These are phyloP conservation scores for Pseudonitzschia pungens DNA, from an alignment of 108 stramenopile genomes.

Conservation along the genomic window DNA sequence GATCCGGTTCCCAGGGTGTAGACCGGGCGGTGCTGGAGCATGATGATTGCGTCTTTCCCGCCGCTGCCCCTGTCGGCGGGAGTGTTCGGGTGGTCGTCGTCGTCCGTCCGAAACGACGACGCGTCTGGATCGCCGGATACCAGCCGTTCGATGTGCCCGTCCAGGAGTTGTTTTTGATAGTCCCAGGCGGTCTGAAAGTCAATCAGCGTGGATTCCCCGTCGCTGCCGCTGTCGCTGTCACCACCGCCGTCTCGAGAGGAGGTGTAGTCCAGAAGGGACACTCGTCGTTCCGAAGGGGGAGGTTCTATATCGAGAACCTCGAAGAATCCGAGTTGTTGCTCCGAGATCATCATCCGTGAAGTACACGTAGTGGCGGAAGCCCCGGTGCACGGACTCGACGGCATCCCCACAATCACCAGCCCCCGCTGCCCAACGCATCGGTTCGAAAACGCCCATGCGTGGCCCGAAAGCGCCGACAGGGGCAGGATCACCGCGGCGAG, in stretches of 20 bases:
- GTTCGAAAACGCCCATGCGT: not conserved
- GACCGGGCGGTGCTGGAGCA: slow-evolving; percentile 80
- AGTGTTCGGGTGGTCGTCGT: not conserved
- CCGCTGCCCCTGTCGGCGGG: slow-evolving; percentile 3
- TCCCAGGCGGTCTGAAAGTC: slow-evolving; percentile 58
- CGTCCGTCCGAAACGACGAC: slow-evolving; percentile 12
- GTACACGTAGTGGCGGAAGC: not conserved
- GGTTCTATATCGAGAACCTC: slow-evolving; percentile 19
- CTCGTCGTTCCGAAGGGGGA: slow-evolving; percentile 37
- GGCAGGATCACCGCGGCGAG: not conserved
- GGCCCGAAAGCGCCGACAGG: not conserved
- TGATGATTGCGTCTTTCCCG: slow-evolving; percentile 62
- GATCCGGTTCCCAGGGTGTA: slow-evolving; percentile 86
- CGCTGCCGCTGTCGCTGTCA: too few species aligned
- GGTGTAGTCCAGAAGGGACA: slow-evolving; percentile 57
- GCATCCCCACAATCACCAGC: not conserved
- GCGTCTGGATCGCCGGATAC: not conserved
- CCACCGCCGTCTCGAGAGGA: not conserved
- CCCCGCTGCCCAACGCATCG: not conserved
- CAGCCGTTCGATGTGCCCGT: slow-evolving; percentile 49
- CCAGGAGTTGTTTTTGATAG: slow-evolving; percentile 51
- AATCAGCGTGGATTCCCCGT: slow-evolving; percentile 5
- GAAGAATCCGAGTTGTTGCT: slow-evolving; percentile 65
- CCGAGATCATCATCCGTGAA: not conserved
- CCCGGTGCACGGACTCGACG: not conserved